phyloP scores from a whole-genome alignment of 495 filamentous ascomycete genomes.

The Hamigera avellanea region DNA sequence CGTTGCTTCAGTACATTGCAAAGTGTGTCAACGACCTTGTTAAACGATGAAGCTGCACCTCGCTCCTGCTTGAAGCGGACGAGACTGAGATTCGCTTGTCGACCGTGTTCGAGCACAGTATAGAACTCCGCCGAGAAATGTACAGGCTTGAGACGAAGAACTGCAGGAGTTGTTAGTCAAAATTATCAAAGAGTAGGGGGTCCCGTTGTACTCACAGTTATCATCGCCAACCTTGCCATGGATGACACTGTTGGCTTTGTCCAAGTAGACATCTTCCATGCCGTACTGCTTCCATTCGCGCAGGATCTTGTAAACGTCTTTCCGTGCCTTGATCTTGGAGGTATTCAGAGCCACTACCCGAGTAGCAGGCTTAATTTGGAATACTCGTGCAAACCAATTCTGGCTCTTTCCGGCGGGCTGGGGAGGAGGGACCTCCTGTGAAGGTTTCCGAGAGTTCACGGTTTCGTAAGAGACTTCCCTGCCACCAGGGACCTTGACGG shows the following conservation, averaged over 20 bases:
- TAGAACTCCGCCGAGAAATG: slow-evolving; percentile 75
- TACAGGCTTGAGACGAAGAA: slow-evolving; percentile 63
- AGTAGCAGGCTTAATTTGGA: slow-evolving; percentile 76
- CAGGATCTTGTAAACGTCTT: slow-evolving; percentile 61
- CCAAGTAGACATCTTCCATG: slow-evolving; percentile 60
- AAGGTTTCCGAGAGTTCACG: slow-evolving; percentile 5
- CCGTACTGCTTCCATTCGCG: slow-evolving; percentile 72
- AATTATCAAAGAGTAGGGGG: no score
- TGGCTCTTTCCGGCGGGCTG: slow-evolving; percentile 21
- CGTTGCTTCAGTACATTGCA: slow-evolving; percentile 44
- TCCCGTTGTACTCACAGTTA: slow-evolving; percentile 62
- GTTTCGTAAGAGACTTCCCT: slow-evolving; percentile 8
- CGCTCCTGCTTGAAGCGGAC: slow-evolving; percentile 78
- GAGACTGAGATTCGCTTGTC: slow-evolving; percentile 56
- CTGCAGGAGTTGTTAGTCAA: slow-evolving; percentile 26
- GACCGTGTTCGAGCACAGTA: slow-evolving; percentile 69
- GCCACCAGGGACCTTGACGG: not conserved
- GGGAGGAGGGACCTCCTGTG: slow-evolving; percentile 9
- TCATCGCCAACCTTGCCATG: slow-evolving; percentile 59
- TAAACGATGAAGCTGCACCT: slow-evolving; percentile 77
- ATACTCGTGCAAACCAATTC: slow-evolving; percentile 78
- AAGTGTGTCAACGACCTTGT: slow-evolving; percentile 67
- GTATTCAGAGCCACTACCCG: slow-evolving; percentile 62
- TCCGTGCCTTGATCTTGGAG: slow-evolving; percentile 54
- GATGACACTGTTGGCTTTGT: slow-evolving; percentile 61